Base-by-base conservation (phyloP, 2,329 filamentous ascomycete species). In the Gnomoniopsis sp. region DNA sequence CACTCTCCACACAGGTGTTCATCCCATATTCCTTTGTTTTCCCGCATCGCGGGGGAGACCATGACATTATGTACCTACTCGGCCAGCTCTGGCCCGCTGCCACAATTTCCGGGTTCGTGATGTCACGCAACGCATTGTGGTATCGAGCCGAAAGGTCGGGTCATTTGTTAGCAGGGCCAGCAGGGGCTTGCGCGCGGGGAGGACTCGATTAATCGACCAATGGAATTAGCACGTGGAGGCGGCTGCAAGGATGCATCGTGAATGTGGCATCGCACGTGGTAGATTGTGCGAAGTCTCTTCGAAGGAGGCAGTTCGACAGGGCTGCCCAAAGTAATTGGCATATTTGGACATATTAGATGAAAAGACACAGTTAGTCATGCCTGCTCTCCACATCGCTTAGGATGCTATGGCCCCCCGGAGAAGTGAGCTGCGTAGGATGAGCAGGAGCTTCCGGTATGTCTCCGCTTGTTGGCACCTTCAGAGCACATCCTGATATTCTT, bases 211-310 rank as follows among this genome's bases (percentile, higher is more conserved):
- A 38, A 51, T 38, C 34, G 47, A 17, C 57, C 57, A 59, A 59
- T 59, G 38, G 53, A 55, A 55, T 33, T n/a, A 21, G 38, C 57
- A 59, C 57, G 51, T 59, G 51, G 57, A 44, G 30, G n/a, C 6
- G 3, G 26, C 14, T 43, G 47, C 19, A 46, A 12, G 36, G 51
- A 14, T 50, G 36, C 30, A 21, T 15, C 6, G 2, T 30, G 26
- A 17, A 6, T 11, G 38, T 12, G n/a, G 23, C 44, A 2, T 46
- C 47, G 30, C 51, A 59, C 38, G 57, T 55, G 57, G 33, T 58
- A 3, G 15, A 8, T n/a, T 4, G 6, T 14, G 15, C 38, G 17
- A 43, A 6, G 38, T 6, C n/a, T 14, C 15, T 6, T n/a, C 6
- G 12, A 43, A 43, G 38, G 38, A 46, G 43, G 19, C 4, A 43